phyloP scores from a whole-genome alignment of 176 grass and related monocot genomes.

The Triticum aestivum region DNA sequence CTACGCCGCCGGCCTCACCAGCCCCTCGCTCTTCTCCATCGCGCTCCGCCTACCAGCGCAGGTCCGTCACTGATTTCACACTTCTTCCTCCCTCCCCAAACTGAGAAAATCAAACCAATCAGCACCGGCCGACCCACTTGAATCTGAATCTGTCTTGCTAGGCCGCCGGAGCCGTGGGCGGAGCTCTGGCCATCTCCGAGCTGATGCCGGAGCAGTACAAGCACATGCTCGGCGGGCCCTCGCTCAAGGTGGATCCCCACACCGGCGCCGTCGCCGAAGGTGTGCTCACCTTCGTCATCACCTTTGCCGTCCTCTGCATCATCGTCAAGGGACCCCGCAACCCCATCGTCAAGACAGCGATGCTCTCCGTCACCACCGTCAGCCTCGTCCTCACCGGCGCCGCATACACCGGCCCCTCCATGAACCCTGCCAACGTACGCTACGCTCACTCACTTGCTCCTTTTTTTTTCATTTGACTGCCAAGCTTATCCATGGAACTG shows the following conservation, averaged over 20 bases:
- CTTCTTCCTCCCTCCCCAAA: neutral
- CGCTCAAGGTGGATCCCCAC: slow-evolving; percentile 66
- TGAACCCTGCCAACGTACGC: slow-evolving; percentile 77
- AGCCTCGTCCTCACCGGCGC: slow-evolving; percentile 49
- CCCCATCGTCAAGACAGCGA: slow-evolving; percentile 45
- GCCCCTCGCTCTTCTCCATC: slow-evolving; percentile 53
- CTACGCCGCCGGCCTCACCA: slow-evolving; percentile 60
- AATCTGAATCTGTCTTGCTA: neutral
- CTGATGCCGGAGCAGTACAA: slow-evolving; percentile 62
- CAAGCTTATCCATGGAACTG: neutral
- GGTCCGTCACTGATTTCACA: slow-evolving; percentile 35
- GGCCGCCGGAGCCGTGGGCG: slow-evolving; percentile 69
- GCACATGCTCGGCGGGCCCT: slow-evolving; percentile 53
- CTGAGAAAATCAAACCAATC: neutral
- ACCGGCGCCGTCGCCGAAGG: slow-evolving; percentile 58
- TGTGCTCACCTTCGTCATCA: slow-evolving; percentile 70
- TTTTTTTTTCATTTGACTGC: neutral
- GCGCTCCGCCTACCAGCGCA: slow-evolving; percentile 75
- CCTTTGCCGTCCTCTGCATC: slow-evolving; percentile 52
- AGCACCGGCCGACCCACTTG: too few species aligned
- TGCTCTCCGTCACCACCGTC: slow-evolving; percentile 56
- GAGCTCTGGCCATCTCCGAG: slow-evolving; percentile 57
- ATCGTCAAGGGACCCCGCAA: slow-evolving; percentile 57
- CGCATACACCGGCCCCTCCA: slow-evolving; percentile 70
- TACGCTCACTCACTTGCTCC: neutral